Evolutionary conservation across 192 early-diverging fungal species (phyloP), one percentile per base, ranked within the genome.

Genomic region (Dimargaris cristalligena): DNA sequence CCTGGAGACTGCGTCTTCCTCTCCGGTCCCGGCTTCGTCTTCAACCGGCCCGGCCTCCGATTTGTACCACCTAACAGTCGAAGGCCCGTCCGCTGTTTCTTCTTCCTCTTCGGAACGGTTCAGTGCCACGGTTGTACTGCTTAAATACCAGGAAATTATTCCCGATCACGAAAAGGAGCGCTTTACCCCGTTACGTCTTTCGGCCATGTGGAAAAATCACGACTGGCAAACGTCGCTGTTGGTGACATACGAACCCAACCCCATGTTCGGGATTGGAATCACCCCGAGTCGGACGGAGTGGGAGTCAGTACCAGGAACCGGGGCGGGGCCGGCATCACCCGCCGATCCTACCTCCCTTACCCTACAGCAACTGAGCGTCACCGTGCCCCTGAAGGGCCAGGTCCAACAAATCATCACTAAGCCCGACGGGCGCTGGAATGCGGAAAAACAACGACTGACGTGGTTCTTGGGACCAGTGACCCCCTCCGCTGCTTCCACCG

Each of bases 171-270:
- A 11, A 11, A 6, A 29, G 3, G 11, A 11, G 26, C 3, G 9
- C 10, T 4, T 14, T 31, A 6, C 31, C 3, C 52, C 52, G 25
- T 8, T 54, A 29, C 22, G 4, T 3, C 4, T 54, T 13, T 4
- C 3, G 26, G 28, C 52, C 29, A 4, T 29, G 26, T 54, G 52
- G 52, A 11, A 30, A 30, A 30, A 30, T 30, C 52, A 54, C 8
- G 14, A 30, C 11, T 3, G n/a, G 4, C 52, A 54, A n/a, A n/a
- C 25, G 14, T 54, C 52, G 13, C 29, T 54, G 32, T 3, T 54
- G 4, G 52, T 54, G 22, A 54, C 9, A 4, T 54, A 31, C 52
- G 52, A 23, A 30, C 52, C 52, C 52, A 54, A 54, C 29, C 52
- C 26, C 26, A 6, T 4, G 4, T 48, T 23, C 20, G 9, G 13